Evolutionary conservation across 1,139 yeast species (phyloP), one percentile per base, ranked within the genome.

Genomic region (Yamadazyma triangularis): DNA sequence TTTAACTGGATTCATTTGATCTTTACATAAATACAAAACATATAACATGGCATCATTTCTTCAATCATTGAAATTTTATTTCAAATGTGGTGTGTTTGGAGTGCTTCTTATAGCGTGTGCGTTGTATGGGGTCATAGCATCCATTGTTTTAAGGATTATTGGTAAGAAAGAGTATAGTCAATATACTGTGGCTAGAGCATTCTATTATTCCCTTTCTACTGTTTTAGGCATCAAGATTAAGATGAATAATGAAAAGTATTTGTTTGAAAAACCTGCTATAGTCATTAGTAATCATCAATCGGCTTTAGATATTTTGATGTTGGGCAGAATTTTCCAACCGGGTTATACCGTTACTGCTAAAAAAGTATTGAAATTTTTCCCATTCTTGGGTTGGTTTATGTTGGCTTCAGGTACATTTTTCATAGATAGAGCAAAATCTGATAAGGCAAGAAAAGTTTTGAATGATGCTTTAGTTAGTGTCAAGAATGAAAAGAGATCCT

Each of bases 371-470:
- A 79, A 84, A 49, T 87, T 76, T 51, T 68, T 86, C 28, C 99
- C 99, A n/a, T 74, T 93, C 49, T 68, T 91, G 45, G 99, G 99
- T 8, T 89, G 96, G 97, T 91, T 88, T 60, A 65, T 91, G 98
- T 53, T 77, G 15, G 71, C 88, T 13, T 80, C 94, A 40, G 96
- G 96, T 9, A 82, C 97, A 2, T 82, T 89, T 48, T 91, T 91
- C 59, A 69, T 91, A 39, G 95, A 91, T 54, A 77, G 99, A 51
- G 64, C 77, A n/a, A 80, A 79, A 53, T 77, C 87, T 36, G 76
- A 73, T 35, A 77, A 81, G 50, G 89, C 97, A 12, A 74, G 86
- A 40, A 67, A 64, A 38, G 83, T 89, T 4, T 73, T 91, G 51
- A 79, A 80, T 33, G 56, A 64, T 9, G 95, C 96, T 3, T 71